These are phyloP conservation scores for Coniochaeta sp. DNA, from an alignment of 2,329 filamentous ascomycete species.

Conservation along the genomic window DNA sequence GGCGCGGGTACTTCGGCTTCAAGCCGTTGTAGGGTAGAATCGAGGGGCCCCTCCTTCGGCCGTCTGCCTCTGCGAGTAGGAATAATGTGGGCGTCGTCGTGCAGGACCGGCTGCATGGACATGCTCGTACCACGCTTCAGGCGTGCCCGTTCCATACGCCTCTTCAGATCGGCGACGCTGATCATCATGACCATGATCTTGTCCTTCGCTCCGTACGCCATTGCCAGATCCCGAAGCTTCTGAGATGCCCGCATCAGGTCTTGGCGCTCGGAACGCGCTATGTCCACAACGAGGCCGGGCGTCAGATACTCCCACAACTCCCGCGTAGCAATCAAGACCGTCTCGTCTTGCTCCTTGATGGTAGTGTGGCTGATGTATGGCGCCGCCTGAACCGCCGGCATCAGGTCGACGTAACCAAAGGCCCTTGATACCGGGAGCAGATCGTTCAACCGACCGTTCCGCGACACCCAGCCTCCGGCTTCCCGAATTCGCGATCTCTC, in stretches of 20 bases:
- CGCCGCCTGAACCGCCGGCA: conserved; percentile 87
- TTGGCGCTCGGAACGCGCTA: conserved; percentile 75
- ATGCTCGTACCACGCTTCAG: conserved; percentile 72
- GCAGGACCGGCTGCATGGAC: conserved; percentile 67
- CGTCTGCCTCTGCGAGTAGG: conserved; percentile 56
- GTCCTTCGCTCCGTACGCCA: conserved; percentile 85
- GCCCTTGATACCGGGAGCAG: conserved; percentile 84
- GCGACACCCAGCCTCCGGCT: conserved; percentile 90
- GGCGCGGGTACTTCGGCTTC: conserved; percentile 89
- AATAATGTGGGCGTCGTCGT: conserved; percentile 58
- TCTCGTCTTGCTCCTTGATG: conserved; percentile 83
- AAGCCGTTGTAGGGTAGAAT: conserved; percentile 79
- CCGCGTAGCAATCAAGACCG: conserved; percentile 81
- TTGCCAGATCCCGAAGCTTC: conserved; percentile 88
- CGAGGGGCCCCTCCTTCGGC: conserved; percentile 60
- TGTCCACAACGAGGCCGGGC: conserved; percentile 83
- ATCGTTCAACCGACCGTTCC: conserved; percentile 91
- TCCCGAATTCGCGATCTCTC: conserved; percentile 88
- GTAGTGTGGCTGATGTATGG: conserved; percentile 74
- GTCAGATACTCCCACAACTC: conserved; percentile 95
- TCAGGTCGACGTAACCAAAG: conserved; percentile 88
- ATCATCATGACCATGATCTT: conserved; percentile 99
- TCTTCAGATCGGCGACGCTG: conserved; percentile 83
- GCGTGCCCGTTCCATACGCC: conserved; percentile 66
- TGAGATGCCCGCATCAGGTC: conserved; percentile 95